Evolutionary conservation across 139 green algal genomes (phyloP).

Genomic region (Closterium sp.): DNA sequence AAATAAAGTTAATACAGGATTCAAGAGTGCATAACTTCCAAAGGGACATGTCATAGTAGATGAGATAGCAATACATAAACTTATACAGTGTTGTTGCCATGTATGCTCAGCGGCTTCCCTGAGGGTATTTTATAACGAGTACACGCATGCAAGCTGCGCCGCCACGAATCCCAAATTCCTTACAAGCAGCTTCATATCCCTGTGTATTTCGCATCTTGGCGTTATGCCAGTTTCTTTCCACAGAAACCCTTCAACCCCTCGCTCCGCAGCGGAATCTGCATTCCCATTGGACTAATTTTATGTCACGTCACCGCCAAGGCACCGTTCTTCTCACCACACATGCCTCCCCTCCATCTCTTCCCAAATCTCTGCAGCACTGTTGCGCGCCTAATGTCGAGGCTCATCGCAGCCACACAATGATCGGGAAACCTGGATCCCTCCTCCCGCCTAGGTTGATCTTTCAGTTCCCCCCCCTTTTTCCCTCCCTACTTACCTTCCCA

Average conservation of each 20-base stretch:
- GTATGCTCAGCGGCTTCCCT: too few relatives aligned
- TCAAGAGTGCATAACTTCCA: too few relatives aligned
- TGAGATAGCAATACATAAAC: too few relatives aligned
- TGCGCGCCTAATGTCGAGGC: not conserved
- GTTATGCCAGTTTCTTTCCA: too few relatives aligned
- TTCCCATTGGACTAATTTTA: not conserved
- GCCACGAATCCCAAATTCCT: not conserved
- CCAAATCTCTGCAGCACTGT: not conserved
- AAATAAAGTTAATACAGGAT: too few relatives aligned
- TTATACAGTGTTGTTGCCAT: too few relatives aligned
- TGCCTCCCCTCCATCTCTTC: not conserved
- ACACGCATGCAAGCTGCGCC: too few relatives aligned
- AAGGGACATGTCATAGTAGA: too few relatives aligned
- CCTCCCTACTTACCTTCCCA: not conserved
- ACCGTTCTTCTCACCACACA: not conserved
- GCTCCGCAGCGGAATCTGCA: not conserved
- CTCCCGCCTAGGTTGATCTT: not conserved
- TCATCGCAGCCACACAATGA: not conserved
- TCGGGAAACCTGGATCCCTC: not conserved
- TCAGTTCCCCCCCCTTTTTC: not conserved
- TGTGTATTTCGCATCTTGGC: too few relatives aligned
- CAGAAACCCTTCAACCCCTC: not conserved
- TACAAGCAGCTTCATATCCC: not conserved
- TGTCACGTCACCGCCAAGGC: not conserved
- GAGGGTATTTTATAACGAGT: too few relatives aligned